A percentile compares a stretch with the other conserved stretches of the same genome.
These are phyloP conservation scores for Rossbeevera mucosa DNA, from an alignment of 768 basidiomycete species.

Conservation along the genomic window DNA sequence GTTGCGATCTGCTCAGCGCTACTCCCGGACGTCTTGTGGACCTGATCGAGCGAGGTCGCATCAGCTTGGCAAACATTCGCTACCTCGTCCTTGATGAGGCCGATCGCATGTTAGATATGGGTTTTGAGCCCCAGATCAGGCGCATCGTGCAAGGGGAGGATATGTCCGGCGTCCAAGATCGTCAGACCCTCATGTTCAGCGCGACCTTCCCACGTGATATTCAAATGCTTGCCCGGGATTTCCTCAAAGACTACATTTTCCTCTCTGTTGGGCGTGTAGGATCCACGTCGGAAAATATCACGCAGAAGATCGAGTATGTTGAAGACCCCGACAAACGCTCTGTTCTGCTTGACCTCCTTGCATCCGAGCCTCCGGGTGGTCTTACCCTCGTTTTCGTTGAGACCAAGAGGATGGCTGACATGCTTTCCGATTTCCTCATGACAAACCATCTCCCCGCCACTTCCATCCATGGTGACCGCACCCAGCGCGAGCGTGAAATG, in stretches of 20 bases:
- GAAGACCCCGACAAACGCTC: constrained; percentile 97
- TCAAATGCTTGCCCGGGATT: constrained; percentile 92
- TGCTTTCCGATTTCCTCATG: constrained; percentile 94
- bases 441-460: constrained; percentile 80
- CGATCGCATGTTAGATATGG: constrained; percentile 99
- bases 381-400: constrained; percentile 97
- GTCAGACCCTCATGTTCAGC: constrained; percentile 99
- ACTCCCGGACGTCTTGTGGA: constrained; percentile 98
- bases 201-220: constrained; percentile 99
- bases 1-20: constrained; percentile 94
- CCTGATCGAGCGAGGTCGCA: constrained; percentile 94
- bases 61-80: constrained; percentile 93
- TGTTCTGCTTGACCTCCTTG: constrained; percentile 89
- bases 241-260: constrained; percentile 98
- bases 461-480: constrained; percentile 96
- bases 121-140: constrained; percentile 99
- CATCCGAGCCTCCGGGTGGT: constrained; percentile 64
- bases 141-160: constrained; percentile 97
- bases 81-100: constrained; percentile 99
- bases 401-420: constrained; percentile 99
- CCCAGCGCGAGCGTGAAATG: constrained; percentile 95
- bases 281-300: constrained; percentile 98
- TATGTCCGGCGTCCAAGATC: constrained; percentile 89
- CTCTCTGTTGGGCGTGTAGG: constrained; percentile 97
- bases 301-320: constrained; percentile 97